Conservation (phyloP, 2,329 filamentous ascomycete species). For the Colletotrichum sp. region DNA sequence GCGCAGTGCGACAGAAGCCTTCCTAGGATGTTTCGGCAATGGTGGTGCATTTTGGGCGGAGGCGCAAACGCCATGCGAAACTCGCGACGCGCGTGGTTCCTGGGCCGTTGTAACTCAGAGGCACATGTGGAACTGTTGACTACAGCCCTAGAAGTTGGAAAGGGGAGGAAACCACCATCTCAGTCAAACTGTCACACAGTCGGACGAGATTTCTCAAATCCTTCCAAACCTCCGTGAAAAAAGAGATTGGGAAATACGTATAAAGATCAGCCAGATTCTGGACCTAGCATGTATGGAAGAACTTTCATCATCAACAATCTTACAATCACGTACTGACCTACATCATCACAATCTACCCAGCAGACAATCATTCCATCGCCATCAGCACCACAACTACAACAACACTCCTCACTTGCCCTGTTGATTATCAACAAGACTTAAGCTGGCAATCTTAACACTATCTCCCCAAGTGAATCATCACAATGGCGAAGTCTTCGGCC, state of each 20-base stretch:
- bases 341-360: background rate
- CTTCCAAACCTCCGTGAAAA: background rate
- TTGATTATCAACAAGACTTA: background rate
- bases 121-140: constrained; percentile 1
- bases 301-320: background rate
- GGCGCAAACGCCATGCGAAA: background rate
- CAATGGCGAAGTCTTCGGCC: background rate
- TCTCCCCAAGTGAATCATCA: background rate
- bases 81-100: background rate
- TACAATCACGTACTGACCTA: background rate
- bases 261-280: background rate
- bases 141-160: background rate
- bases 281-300: fast-evolving
- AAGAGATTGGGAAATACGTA: background rate
- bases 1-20: background rate
- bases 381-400: background rate
- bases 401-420: background rate
- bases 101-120: background rate
- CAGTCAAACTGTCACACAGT: background rate
- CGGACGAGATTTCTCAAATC: background rate
- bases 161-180: background rate
- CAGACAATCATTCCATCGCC: background rate
- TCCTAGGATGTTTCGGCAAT: background rate
- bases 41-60: background rate
- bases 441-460: background rate